Percentiles rank a stretch among this genome's conserved stretches.
Evolutionary conservation across 768 basidiomycete species (phyloP).

Genomic region (Paxillus involutus): DNA sequence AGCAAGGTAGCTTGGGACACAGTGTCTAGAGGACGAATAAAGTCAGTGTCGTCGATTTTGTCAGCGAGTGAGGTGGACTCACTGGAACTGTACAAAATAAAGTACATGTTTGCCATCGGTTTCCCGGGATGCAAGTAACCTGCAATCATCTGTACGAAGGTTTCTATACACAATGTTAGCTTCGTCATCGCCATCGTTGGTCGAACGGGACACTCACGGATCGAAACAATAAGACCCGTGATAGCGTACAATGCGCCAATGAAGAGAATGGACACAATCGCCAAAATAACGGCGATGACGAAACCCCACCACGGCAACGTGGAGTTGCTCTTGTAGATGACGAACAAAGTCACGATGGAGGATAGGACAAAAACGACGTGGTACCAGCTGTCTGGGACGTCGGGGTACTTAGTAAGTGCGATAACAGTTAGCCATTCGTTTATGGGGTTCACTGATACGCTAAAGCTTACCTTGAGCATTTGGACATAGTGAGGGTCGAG

Average conservation of each 20-base stretch:
- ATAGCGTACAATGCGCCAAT: constrained; percentile 54
- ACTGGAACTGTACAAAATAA: constrained; percentile 48
- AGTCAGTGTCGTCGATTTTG: constrained; percentile 19
- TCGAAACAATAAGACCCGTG: constrained; percentile 30
- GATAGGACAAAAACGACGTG: constrained; percentile 19
- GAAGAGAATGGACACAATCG: constrained; percentile 50
- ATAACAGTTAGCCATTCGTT: neutral
- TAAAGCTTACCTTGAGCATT: constrained; percentile 40
- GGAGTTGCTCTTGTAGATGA: constrained; percentile 52
- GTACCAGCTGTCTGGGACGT: constrained; percentile 37
- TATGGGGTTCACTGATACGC: constrained; percentile 8
- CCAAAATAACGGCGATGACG: constrained; percentile 52
- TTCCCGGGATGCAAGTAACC: constrained; percentile 36
- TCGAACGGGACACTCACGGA: constrained; percentile 16
- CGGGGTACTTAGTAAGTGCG: constrained; percentile 27
- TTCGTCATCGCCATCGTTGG: neutral
- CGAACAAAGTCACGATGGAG: constrained; percentile 53
- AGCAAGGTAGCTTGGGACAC: constrained; percentile 49
- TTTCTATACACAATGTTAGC: constrained; percentile 12
- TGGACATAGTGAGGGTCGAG: constrained; percentile 55
- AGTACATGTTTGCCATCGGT: constrained; percentile 45
- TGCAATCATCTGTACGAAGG: constrained; percentile 36
- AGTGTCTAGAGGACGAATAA: constrained; percentile 43
- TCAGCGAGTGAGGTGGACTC: constrained; percentile 6
- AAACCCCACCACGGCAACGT: constrained; percentile 62